Evolutionary conservation across 495 filamentous ascomycete species (phyloP).

Genomic region (Massariosphaeria phaeospora): DNA sequence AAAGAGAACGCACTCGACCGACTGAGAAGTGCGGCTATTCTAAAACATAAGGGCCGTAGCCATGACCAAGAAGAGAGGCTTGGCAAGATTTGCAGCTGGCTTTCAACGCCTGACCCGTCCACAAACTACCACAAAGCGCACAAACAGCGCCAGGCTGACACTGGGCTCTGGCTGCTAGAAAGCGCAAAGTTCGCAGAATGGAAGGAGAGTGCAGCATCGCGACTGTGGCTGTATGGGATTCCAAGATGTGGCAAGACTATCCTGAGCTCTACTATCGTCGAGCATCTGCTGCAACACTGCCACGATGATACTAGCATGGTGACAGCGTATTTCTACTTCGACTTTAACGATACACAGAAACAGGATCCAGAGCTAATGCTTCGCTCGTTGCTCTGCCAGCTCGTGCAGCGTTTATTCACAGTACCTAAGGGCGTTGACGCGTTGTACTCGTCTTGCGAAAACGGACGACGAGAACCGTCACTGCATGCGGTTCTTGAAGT

Average conservation of each 20-base stretch:
- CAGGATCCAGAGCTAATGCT: slow-evolving; percentile 2
- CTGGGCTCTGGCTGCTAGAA: too few relatives aligned
- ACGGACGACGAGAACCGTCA: slow-evolving; percentile 17
- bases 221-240: slow-evolving; percentile 1
- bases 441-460: slow-evolving; percentile 9
- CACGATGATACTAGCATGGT: background rate
- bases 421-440: slow-evolving; percentile 4
- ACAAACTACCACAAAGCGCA: too few relatives aligned
- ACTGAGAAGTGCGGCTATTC: too few relatives aligned
- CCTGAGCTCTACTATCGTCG: background rate
- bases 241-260: slow-evolving; percentile 10
- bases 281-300: background rate
- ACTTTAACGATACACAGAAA: slow-evolving; percentile 17
- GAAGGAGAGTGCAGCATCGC: too few relatives aligned
- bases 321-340: slow-evolving; percentile 12
- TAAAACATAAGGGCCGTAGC: too few relatives aligned
- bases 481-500: slow-evolving; percentile 8
- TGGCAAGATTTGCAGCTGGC: too few relatives aligned
- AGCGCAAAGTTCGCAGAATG: too few relatives aligned
- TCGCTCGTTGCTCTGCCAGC: slow-evolving; percentile 19
- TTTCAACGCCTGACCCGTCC: too few relatives aligned
- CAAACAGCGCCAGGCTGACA: too few relatives aligned
- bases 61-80: too few relatives aligned
- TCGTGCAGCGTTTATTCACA: too few relatives aligned
- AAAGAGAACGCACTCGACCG: background rate